phyloP scores from a whole-genome alignment of 1,284 basidiomycete genomes.

The Microbotryomycetes sp. region DNA sequence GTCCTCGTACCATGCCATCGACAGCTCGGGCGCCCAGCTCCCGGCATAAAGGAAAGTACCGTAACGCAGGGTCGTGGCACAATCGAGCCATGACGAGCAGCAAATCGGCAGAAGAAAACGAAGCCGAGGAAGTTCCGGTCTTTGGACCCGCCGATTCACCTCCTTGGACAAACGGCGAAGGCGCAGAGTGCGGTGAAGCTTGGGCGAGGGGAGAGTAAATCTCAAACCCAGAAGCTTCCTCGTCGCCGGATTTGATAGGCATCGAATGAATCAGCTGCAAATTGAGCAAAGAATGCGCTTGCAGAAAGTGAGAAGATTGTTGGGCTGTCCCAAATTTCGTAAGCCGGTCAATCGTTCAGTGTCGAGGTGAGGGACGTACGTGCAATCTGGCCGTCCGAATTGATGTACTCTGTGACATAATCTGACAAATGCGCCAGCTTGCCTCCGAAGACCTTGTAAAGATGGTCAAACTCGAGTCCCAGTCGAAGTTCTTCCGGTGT shows the following conservation, averaged over 20 bases:
- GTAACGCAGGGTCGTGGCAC: slow-evolving; percentile 48
- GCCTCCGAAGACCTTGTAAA: slow-evolving; percentile 70
- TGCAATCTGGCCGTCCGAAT: slow-evolving; percentile 27
- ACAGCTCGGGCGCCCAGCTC: slow-evolving; percentile 67
- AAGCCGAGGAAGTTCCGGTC: slow-evolving; percentile 7
- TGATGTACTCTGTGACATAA: slow-evolving; percentile 61
- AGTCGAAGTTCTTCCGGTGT: slow-evolving; percentile 54
- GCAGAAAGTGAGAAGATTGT: slow-evolving; percentile 32
- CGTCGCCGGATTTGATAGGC: not conserved
- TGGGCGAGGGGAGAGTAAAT: slow-evolving; percentile 37
- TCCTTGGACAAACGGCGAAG: slow-evolving; percentile 63
- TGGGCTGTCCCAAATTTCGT: slow-evolving; percentile 7
- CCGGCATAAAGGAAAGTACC: slow-evolving; percentile 67
- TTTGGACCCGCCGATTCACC: slow-evolving; percentile 16
- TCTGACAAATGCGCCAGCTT: slow-evolving; percentile 72
- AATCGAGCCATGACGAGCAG: slow-evolving; percentile 65
- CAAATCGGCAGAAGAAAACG: slow-evolving; percentile 42
- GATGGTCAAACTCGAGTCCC: slow-evolving; percentile 57
- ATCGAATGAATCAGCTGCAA: slow-evolving; percentile 35
- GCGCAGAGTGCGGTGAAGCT: slow-evolving; percentile 61
- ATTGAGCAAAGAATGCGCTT: slow-evolving; percentile 35
- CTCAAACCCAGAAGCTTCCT: slow-evolving; percentile 19
- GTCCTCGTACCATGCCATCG: slow-evolving; percentile 68
- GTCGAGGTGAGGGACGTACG: slow-evolving; percentile 45
- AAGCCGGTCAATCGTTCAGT: slow-evolving; percentile 43